Evolutionary conservation across 1,284 basidiomycete genomes (phyloP).

Genomic region (Papiliotrema flavescens): DNA sequence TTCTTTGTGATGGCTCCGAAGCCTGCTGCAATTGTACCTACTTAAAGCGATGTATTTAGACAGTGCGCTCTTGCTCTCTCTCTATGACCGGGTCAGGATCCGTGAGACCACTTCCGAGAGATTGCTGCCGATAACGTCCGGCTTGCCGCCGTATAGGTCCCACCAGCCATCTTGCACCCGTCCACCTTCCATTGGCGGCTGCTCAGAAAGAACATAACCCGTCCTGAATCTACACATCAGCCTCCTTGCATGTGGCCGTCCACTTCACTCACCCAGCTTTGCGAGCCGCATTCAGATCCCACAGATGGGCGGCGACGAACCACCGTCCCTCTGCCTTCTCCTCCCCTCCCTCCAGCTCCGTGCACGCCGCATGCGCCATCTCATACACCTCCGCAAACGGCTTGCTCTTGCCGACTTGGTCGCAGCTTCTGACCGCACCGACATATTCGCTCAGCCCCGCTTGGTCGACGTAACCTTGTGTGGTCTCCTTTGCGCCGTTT

Average conservation of each 20-base stretch:
- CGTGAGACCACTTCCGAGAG: constrained; percentile 15
- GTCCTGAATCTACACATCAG: constrained; percentile 23
- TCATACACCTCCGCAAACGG: constrained; percentile 21
- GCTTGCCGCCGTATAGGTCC: constrained; percentile 20
- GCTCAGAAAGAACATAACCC: constrained; percentile 16
- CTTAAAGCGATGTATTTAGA: not conserved
- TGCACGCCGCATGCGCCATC: constrained; percentile 10
- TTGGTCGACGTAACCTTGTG: constrained; percentile 16
- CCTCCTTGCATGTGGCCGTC: not conserved
- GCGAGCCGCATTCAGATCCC: constrained; percentile 24
- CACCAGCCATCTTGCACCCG: constrained; percentile 10
- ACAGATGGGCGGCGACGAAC: constrained; percentile 29
- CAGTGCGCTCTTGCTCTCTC: not conserved
- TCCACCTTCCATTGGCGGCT: constrained; percentile 10
- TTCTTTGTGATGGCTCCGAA: too few relatives aligned
- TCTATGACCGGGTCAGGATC: constrained; percentile 2
- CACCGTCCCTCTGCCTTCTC: constrained; percentile 13
- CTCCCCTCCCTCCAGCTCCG: constrained; percentile 3
- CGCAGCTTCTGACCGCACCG: constrained; percentile 19
- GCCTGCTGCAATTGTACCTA: too few relatives aligned
- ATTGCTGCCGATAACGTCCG: constrained; percentile 18
- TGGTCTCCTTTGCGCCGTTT: constrained; percentile 22
- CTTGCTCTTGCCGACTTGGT: constrained; percentile 22
- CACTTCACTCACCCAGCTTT: constrained; percentile 19
- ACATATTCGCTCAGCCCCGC: constrained; percentile 14